Evolutionary conservation across 2,329 filamentous ascomycete genomes (phyloP), one percentile per base, ranked within the genome.

Genomic region (Metarhizium album): DNA sequence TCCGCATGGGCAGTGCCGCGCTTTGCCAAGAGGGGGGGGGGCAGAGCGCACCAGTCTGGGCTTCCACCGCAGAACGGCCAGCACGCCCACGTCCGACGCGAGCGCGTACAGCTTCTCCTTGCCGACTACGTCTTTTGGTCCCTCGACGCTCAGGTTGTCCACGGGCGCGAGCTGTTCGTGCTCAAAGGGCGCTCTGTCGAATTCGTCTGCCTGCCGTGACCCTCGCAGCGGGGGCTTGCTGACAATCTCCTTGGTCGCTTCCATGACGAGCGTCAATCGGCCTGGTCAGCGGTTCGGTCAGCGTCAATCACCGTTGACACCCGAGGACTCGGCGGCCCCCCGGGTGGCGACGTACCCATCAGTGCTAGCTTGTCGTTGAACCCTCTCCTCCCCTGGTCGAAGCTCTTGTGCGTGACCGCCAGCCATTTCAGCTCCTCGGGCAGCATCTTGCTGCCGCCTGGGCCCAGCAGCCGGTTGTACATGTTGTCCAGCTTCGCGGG

Each of bases 331-430:
- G n/a, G n/a, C 29, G 5, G 11, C 29, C 11, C 7, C 7, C 14
- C 14, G 13, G 24, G 20, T 35, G 22, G 18, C 23, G 23, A 60
- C 70, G 45, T 78, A 94, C 89, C 91, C 49, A 95, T 73, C 63
- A 87, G 90, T n/a, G 90, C 87, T 67, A 98, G 73, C 55, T 88
- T 81, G 62, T 96, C 91, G 67, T 98, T 98, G 72, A 91, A 95
- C 1, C 91, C 91, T 74, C 90, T 84, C 62, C 89, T 78, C 48
- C 90, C 93, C 64, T 97, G 90, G 65, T 98, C 91, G 64, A 95
- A 97, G 70, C 90, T 96, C 79, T 97, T 97, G 69, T 97, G 93
- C 57, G 93, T 98, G 51, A 98, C 81, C 29, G 90, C 90, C 62
- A 97, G 74, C 93, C 93, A 98, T 72, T 96, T 97, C 55, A 93